Evolutionary conservation across 345 rosid genomes (phyloP).

Genomic region (Salix udensis): DNA sequence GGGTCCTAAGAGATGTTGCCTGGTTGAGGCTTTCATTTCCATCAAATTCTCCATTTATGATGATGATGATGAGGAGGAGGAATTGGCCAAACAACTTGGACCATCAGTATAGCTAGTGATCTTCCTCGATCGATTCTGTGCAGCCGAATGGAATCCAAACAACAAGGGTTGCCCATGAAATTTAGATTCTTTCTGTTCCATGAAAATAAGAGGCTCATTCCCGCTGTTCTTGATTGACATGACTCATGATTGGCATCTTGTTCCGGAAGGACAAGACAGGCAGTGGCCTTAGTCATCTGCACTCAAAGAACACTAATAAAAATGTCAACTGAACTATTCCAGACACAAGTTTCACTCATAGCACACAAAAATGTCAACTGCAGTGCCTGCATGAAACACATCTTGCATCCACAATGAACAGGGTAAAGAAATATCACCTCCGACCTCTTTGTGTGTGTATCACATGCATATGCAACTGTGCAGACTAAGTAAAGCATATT

Average conservation of each 20-base stretch:
- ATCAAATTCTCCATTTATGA: not conserved
- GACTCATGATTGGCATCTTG: not conserved
- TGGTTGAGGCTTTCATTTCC: not conserved
- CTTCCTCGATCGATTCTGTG: not conserved
- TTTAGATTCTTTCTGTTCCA: not conserved
- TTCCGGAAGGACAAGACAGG: not conserved
- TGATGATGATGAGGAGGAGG: not conserved
- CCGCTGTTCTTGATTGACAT: not conserved
- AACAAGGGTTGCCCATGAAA: not conserved
- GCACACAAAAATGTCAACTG: slow-evolving; percentile 1
- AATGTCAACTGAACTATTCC: not conserved
- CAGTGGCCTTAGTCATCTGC: slow-evolving; percentile 1
- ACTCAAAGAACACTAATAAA: not conserved
- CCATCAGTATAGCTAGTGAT: not conserved
- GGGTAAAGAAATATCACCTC: not conserved
- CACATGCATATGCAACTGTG: not conserved
- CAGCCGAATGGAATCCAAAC: not conserved
- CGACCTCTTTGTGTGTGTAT: not conserved
- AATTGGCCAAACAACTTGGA: not conserved
- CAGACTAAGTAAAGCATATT: not conserved
- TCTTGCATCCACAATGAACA: not conserved
- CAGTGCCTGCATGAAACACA: not conserved
- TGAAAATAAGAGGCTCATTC: too few relatives aligned
- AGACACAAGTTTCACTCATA: not conserved
- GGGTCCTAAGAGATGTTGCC: not conserved